Conservation (phyloP, 345 rosid genomes). For the Sonneratia caseolaris region DNA sequence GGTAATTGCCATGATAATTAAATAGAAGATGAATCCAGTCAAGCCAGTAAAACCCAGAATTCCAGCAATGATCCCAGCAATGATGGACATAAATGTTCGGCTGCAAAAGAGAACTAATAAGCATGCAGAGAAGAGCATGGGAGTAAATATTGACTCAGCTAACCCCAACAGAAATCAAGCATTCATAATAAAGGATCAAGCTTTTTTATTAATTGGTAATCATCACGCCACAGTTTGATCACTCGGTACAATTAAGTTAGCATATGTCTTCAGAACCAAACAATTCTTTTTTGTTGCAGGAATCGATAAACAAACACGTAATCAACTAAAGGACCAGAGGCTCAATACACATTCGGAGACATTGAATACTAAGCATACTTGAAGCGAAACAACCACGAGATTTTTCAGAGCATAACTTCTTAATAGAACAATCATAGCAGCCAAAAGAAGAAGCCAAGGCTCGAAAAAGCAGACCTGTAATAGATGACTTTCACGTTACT, state of each 20-base stretch:
- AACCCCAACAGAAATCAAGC: neutral
- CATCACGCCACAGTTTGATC: neutral
- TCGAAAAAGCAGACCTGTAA: slow-evolving; percentile 54
- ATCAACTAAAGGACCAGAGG: neutral
- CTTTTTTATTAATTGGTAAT: neutral
- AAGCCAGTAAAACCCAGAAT: slow-evolving; percentile 79
- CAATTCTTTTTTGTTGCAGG: neutral
- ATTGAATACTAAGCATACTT: neutral
- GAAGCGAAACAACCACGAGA: neutral
- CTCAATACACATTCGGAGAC: neutral
- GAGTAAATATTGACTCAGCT: neutral
- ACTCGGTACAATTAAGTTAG: neutral
- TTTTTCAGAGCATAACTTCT: neutral
- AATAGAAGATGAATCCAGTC: slow-evolving; percentile 69
- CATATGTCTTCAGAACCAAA: neutral
- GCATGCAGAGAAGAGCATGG: neutral
- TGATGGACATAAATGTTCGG: slow-evolving; percentile 88
- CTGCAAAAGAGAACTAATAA: slow-evolving; percentile 31
- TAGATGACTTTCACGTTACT: slow-evolving; percentile 84
- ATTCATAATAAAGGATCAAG: neutral
- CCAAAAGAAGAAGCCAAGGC: neutral
- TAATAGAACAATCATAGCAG: neutral
- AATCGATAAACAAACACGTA: neutral
- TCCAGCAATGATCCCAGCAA: slow-evolving; percentile 87
- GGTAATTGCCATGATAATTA: slow-evolving; percentile 73